Conservation (phyloP, 2,329 filamentous ascomycete genomes). For the Calonectria pauciramosa region DNA sequence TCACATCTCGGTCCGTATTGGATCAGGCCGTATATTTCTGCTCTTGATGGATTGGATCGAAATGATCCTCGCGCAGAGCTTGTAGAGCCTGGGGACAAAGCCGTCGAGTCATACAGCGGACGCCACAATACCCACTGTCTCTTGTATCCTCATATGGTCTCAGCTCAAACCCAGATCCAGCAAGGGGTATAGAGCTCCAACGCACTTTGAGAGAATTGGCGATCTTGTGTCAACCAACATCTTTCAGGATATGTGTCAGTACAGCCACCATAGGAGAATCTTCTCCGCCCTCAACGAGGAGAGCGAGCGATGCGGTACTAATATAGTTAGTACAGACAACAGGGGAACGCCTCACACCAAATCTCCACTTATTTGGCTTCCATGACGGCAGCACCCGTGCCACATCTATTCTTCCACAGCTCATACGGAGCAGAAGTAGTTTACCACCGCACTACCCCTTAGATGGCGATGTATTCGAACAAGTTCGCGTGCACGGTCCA, state of each 20-base stretch:
- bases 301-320: neutral
- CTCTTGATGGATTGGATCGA: neutral
- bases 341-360: neutral
- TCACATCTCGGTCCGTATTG: too few species aligned
- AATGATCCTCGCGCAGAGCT: neutral
- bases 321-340: neutral
- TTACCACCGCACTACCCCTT: neutral
- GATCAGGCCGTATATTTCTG: too few species aligned
- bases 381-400: neutral
- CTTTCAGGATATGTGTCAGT: neutral
- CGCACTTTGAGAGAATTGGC: neutral
- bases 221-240: neutral
- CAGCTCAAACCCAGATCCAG: neutral
- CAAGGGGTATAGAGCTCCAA: neutral
- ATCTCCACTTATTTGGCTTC: neutral
- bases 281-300: neutral
- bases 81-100: neutral
- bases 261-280: neutral
- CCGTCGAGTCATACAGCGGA: neutral
- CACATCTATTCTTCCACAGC: neutral
- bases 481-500: neutral
- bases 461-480: neutral
- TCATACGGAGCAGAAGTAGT: neutral
- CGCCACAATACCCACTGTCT: neutral
- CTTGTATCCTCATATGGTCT: neutral